Conservation (phyloP, 768 basidiomycete species). For the Mycena albidolilacea region DNA sequence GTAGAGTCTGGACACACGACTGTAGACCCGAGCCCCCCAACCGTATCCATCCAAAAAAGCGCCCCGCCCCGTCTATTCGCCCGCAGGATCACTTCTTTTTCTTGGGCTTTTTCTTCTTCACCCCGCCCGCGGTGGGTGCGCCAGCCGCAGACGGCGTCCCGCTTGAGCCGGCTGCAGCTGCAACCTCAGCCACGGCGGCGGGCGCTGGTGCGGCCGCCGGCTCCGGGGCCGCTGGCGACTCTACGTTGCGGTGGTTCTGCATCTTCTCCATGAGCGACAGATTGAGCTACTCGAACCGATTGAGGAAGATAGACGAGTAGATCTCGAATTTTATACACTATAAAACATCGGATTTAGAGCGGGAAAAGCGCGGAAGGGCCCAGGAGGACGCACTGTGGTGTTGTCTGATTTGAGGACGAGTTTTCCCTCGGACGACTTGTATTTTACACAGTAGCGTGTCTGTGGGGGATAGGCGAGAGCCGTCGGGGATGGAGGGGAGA, state of each 20-base stretch:
- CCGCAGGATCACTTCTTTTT: constrained; percentile 73
- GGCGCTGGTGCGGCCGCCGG: too few relatives aligned
- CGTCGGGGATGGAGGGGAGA: background rate
- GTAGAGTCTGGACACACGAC: constrained; percentile 27
- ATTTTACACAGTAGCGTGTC: constrained; percentile 95
- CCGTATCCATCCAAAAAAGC: constrained; percentile 14
- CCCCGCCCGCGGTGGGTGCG: constrained; percentile 61
- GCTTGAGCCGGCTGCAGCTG: constrained; percentile 50
- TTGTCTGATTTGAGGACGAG: constrained; percentile 96
- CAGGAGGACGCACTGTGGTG: constrained; percentile 73
- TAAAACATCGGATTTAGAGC: constrained; percentile 1
- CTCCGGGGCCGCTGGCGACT: too few relatives aligned
- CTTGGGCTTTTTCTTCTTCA: constrained; percentile 89
- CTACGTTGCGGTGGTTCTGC: constrained; percentile 70
- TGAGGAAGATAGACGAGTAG: constrained; percentile 93
- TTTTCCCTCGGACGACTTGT: constrained; percentile 87
- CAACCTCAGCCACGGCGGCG: too few relatives aligned
- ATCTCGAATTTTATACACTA: constrained; percentile 98
- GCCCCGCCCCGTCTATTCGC: constrained; percentile 43
- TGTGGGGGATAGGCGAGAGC: constrained; percentile 48
- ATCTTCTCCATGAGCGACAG: constrained; percentile 89
- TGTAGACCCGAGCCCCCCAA: constrained; percentile 3
- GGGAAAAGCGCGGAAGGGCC: constrained; percentile 7
- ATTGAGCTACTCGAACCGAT: constrained; percentile 95
- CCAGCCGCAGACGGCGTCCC: constrained; percentile 49